These are phyloP conservation scores for Kazachstania martiniae DNA, from an alignment of 805 yeast genomes.

Conservation along the genomic window DNA sequence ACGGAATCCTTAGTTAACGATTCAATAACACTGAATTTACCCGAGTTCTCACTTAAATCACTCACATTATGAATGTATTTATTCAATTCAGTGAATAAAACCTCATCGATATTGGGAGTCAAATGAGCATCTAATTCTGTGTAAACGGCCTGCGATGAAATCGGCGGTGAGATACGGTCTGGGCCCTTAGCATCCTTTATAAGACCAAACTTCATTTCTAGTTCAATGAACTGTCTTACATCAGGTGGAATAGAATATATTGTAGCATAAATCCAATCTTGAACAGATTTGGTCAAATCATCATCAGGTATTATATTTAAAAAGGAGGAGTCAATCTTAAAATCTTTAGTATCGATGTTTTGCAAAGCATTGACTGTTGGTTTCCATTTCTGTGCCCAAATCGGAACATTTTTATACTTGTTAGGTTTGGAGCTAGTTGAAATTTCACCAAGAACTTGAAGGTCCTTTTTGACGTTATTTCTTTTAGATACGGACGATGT, in stretches of 20 bases:
- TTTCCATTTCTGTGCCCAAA: constrained; percentile 75
- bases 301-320: constrained; percentile 69
- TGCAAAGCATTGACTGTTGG: constrained; percentile 32
- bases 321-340: constrained; percentile 31
- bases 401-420: constrained; percentile 55
- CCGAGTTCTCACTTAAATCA: constrained; percentile 37
- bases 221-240: constrained; percentile 46
- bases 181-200: constrained; percentile 56
- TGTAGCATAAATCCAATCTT: constrained; percentile 85
- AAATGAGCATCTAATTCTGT: constrained; percentile 49
- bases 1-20: constrained; percentile 53
- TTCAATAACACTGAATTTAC: constrained; percentile 48
- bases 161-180: constrained; percentile 51
- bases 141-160: constrained; percentile 55
- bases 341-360: constrained; percentile 23
- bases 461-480: constrained; percentile 25
- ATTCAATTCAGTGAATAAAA: constrained; percentile 46
- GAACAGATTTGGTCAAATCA: constrained; percentile 68
- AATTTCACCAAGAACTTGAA: constrained; percentile 20
- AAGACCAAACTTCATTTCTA: constrained; percentile 67
- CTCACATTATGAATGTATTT: constrained; percentile 46
- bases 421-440: constrained; percentile 40
- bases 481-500: constrained; percentile 21
- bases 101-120: constrained; percentile 55
- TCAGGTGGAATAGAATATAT: constrained; percentile 51